phyloP scores from a whole-genome alignment of 208 protist species.

The Trypanosoma grayi region DNA sequence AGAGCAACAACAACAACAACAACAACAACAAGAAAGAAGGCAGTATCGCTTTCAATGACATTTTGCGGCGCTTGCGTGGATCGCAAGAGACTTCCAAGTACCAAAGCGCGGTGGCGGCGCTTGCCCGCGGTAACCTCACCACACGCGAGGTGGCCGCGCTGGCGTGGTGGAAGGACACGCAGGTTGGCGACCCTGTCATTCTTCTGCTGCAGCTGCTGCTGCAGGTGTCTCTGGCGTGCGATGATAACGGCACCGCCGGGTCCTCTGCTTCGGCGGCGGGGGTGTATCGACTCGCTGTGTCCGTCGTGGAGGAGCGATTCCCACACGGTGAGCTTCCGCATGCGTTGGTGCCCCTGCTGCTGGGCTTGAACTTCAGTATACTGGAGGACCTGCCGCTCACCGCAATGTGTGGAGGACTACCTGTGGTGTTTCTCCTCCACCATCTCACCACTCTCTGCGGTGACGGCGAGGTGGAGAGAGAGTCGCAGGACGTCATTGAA shows the following conservation, averaged over 20 bases:
- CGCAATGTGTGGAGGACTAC: conserved; percentile 14
- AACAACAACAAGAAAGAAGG: neutral
- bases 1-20: neutral
- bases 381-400: conserved; percentile 13
- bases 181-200: neutral
- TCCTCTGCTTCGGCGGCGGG: neutral
- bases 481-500: neutral
- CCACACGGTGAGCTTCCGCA: neutral
- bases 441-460: neutral
- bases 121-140: conserved; percentile 10
- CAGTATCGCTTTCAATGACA: neutral
- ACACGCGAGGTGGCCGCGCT: conserved; percentile 3
- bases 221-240: conserved; percentile 6
- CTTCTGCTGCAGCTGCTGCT: conserved; percentile 10
- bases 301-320: conserved; percentile 1
- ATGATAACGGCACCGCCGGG: neutral
- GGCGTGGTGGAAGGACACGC: neutral
- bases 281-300: neutral
- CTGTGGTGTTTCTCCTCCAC: conserved; percentile 13
- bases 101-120: conserved; percentile 7
- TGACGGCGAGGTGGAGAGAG: neutral
- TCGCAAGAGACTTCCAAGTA: conserved; percentile 14
- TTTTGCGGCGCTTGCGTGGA: conserved; percentile 7
- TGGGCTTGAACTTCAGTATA: conserved; percentile 15
- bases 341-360: conserved; percentile 1